A percentile compares a stretch with the other conserved stretches of the same genome.
These are phyloP conservation scores for Colletotrichum sp. DNA, from an alignment of 2,329 filamentous ascomycete genomes.

Conservation along the genomic window DNA sequence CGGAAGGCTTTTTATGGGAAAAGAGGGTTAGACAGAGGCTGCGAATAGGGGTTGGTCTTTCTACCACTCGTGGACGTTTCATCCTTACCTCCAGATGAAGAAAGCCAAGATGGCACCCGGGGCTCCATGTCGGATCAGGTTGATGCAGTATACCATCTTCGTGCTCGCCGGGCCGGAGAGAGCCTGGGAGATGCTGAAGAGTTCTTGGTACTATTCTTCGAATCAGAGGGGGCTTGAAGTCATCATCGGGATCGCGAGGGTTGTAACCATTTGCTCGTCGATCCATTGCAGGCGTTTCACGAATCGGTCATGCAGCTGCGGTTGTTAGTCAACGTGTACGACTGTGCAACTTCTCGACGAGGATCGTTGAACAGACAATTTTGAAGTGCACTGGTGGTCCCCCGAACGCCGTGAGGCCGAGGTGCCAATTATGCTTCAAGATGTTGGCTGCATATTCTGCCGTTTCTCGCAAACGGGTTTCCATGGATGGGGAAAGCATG, in stretches of 20 bases:
- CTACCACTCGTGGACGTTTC: rapidly evolving
- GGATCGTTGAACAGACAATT: conserved; percentile 42
- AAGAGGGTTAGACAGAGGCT: background rate
- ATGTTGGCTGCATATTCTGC: background rate
- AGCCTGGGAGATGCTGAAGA: conserved; percentile 69
- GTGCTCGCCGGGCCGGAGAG: conserved; percentile 68
- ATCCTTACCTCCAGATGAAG: conserved; percentile 59
- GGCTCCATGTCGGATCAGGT: conserved; percentile 64
- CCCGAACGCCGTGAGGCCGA: conserved; percentile 67
- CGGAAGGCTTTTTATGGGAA: conserved; percentile 52
- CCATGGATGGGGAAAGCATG: background rate
- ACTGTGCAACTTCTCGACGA: background rate
- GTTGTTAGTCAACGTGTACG: background rate
- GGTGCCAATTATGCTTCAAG: conserved; percentile 50
- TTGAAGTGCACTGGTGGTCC: conserved; percentile 72
- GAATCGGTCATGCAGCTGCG: conserved; percentile 60
- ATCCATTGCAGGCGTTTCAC: conserved; percentile 65
- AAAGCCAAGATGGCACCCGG: conserved; percentile 61
- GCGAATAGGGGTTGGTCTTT: background rate
- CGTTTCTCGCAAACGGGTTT: background rate
- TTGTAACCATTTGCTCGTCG: conserved; percentile 63
- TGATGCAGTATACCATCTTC: conserved; percentile 70
- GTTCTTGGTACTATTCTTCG: conserved; percentile 64
- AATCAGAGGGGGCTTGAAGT: background rate
- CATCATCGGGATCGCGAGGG: background rate